A percentile compares a stretch with the other conserved stretches of the same genome.
These are phyloP conservation scores for Typha latifolia DNA, from an alignment of 176 grass and related monocot genomes.

Conservation along the genomic window DNA sequence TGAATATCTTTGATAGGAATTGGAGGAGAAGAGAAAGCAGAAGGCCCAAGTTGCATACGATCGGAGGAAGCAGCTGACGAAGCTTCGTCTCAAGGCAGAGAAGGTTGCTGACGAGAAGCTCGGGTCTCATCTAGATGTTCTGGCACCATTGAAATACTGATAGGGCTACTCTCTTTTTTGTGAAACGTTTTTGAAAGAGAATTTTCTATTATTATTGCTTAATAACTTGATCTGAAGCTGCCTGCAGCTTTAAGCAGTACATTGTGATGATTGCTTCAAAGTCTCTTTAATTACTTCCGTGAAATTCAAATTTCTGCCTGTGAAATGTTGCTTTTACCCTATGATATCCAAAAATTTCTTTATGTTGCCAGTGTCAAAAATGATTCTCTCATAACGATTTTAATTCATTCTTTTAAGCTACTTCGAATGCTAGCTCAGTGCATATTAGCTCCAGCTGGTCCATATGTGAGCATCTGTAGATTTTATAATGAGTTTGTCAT, in stretches of 20 bases:
- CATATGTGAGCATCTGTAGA: too few relatives aligned
- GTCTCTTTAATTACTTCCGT: background rate
- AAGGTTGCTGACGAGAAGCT: slow-evolving; percentile 57
- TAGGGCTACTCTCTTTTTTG: background rate
- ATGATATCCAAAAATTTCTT: too few relatives aligned
- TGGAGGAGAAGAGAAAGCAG: slow-evolving; percentile 87
- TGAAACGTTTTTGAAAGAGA: slow-evolving; percentile 30
- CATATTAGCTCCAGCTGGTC: too few relatives aligned
- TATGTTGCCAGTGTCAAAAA: too few relatives aligned
- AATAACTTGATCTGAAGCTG: slow-evolving; percentile 16
- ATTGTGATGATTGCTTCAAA: background rate
- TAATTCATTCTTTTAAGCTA: too few relatives aligned
- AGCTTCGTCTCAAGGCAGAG: slow-evolving; percentile 74
- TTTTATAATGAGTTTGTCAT: too few relatives aligned
- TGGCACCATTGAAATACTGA: slow-evolving; percentile 75
- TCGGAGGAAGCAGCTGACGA: slow-evolving; percentile 72
- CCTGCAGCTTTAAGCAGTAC: background rate
- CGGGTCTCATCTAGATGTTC: slow-evolving; percentile 63
- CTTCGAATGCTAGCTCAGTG: too few relatives aligned
- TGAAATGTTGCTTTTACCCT: too few relatives aligned
- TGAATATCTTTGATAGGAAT: slow-evolving; percentile 24
- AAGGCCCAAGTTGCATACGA: slow-evolving; percentile 62
- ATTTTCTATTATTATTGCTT: slow-evolving; percentile 1
- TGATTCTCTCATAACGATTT: too few relatives aligned
- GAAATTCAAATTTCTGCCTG: too few relatives aligned